Conservation (phyloP, 345 rosid species). For the Salix suchowensis region DNA sequence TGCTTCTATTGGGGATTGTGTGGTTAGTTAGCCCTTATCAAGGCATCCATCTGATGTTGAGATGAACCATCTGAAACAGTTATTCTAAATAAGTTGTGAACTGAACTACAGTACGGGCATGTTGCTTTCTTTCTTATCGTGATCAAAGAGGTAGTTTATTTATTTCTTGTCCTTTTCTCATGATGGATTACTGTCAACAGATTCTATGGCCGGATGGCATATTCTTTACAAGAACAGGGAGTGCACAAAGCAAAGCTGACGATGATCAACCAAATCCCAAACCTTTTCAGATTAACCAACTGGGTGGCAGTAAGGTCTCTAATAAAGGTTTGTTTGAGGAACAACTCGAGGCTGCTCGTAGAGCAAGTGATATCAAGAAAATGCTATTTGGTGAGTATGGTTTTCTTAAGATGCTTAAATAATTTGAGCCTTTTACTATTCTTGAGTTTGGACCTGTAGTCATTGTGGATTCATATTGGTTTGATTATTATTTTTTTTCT, state of each 20-base stretch:
- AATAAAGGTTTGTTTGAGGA: constrained; percentile 68
- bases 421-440: not conserved
- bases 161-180: constrained; percentile 12
- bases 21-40: not conserved
- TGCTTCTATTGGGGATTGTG: not conserved
- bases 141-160: not conserved
- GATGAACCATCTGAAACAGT: not conserved
- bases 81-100: not conserved
- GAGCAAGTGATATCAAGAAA: constrained; percentile 75
- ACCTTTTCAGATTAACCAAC: constrained; percentile 42
- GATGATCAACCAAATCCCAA: constrained; percentile 30
- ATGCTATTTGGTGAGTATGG: constrained; percentile 70
- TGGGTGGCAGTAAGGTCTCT: constrained; percentile 47
- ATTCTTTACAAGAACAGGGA: constrained; percentile 61
- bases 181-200: constrained; percentile 28
- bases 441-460: not conserved
- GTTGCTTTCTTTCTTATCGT: not conserved
- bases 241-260: constrained; percentile 29
- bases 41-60: not conserved
- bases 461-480: not conserved
- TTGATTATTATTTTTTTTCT: not conserved
- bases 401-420: not conserved
- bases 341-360: constrained; percentile 81
- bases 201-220: constrained; percentile 86
- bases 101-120: not conserved